Conservation (phyloP, 2,329 filamentous ascomycete species). For the Neurospora sp. region DNA sequence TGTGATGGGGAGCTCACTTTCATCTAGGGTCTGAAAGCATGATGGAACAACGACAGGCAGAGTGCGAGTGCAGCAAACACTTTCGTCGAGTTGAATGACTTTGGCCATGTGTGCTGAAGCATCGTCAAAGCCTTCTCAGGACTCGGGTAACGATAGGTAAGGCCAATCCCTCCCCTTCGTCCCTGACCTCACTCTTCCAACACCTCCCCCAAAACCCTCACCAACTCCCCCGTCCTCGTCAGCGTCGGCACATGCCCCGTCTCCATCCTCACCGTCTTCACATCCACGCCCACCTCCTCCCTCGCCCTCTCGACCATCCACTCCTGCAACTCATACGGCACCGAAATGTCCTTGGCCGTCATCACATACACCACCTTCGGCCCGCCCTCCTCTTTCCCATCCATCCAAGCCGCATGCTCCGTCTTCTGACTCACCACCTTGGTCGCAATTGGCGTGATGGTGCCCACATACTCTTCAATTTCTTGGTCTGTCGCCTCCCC, state of each 20-base stretch:
- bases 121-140: too few relatives aligned
- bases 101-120: too few relatives aligned
- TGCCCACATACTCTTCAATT: background rate
- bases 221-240: constrained; percentile 4
- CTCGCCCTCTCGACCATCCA: constrained; percentile 4
- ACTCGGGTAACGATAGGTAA: too few relatives aligned
- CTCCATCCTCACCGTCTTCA: constrained; percentile 4
- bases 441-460: background rate
- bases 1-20: background rate
- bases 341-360: background rate
- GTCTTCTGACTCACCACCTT: background rate
- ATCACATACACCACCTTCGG: constrained; percentile 4
- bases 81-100: too few relatives aligned
- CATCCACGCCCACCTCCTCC: background rate
- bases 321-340: constrained; percentile 6
- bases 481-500: background rate
- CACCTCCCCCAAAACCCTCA: constrained; percentile 3
- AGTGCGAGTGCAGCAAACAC: too few relatives aligned
- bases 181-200: background rate
- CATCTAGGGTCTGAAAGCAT: too few relatives aligned
- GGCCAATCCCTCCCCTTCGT: too few relatives aligned
- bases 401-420: constrained; percentile 4
- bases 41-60: too few relatives aligned
- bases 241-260: constrained; percentile 7
- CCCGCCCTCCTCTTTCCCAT: background rate